phyloP scores from a whole-genome alignment of 257 asterid genomes.

The Marsdenia floribunda region DNA sequence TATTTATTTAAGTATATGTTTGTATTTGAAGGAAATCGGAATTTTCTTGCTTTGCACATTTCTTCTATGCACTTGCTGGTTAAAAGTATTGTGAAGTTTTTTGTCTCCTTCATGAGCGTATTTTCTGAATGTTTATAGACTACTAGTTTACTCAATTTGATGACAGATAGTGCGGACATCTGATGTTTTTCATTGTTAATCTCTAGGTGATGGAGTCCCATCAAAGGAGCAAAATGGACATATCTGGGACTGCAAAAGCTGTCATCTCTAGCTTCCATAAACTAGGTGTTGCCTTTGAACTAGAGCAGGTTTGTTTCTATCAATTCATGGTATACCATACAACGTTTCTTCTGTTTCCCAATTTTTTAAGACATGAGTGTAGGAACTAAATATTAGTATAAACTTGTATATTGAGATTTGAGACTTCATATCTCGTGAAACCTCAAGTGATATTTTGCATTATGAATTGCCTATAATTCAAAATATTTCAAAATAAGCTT shows the following conservation, averaged over 20 bases:
- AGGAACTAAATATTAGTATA: too few relatives aligned
- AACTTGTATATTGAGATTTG: too few relatives aligned
- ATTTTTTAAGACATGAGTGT: neutral
- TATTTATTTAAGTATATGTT: too few relatives aligned
- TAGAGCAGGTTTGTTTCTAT: slow-evolving; percentile 46
- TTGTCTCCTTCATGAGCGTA: neutral
- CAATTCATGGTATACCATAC: neutral
- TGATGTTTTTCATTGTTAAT: neutral
- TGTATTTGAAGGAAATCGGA: too few relatives aligned
- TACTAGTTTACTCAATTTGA: neutral
- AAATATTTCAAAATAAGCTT: too few relatives aligned
- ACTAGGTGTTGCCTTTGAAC: slow-evolving; percentile 70
- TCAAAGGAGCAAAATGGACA: slow-evolving; percentile 85
- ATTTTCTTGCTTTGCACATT: neutral
- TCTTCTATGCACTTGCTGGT: neutral
- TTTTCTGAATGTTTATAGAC: neutral
- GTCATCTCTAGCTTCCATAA: slow-evolving; percentile 90
- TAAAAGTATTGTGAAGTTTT: too few relatives aligned
- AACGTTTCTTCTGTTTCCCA: neutral
- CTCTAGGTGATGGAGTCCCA: slow-evolving; percentile 90
- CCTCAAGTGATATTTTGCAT: too few relatives aligned
- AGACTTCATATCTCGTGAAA: too few relatives aligned
- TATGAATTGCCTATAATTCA: too few relatives aligned
- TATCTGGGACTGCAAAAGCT: slow-evolving; percentile 95
- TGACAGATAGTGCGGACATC: neutral